A percentile compares a stretch with the other conserved stretches of the same genome.
Evolutionary conservation across 73 alveolate species (phyloP).

Genomic region (Stentor coeruleus): DNA sequence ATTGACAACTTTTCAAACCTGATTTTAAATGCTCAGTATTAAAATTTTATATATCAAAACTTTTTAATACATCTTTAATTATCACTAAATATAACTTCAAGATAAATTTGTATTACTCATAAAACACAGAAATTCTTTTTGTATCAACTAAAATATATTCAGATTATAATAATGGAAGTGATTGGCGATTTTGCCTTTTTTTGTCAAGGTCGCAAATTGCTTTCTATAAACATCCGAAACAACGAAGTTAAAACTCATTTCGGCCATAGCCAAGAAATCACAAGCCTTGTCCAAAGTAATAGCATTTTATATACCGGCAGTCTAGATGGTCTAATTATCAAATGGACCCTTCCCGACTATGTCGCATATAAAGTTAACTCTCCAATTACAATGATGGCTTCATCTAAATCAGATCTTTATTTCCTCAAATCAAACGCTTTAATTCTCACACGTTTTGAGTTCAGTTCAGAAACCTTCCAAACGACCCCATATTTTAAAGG

Average conservation of each 20-base stretch:
- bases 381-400: background rate
- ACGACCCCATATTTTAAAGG: background rate
- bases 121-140: no score
- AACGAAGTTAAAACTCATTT: background rate
- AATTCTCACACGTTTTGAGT: background rate
- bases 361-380: background rate
- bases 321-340: background rate
- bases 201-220: background rate
- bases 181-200: slow-evolving; percentile 10
- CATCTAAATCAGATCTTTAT: background rate
- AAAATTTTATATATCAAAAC: no score
- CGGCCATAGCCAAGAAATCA: background rate
- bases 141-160: no score
- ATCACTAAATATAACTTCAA: no score
- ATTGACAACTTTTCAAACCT: no score
- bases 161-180: slow-evolving; percentile 13
- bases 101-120: no score
- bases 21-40: no score
- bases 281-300: background rate
- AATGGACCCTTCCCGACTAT: slow-evolving; percentile 4
- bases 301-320: background rate
- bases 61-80: no score
- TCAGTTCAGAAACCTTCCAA: background rate
- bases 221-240: background rate
- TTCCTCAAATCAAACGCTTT: background rate